These are phyloP conservation scores for Tuber borchii DNA, from an alignment of 495 filamentous ascomycete genomes.

Conservation along the genomic window DNA sequence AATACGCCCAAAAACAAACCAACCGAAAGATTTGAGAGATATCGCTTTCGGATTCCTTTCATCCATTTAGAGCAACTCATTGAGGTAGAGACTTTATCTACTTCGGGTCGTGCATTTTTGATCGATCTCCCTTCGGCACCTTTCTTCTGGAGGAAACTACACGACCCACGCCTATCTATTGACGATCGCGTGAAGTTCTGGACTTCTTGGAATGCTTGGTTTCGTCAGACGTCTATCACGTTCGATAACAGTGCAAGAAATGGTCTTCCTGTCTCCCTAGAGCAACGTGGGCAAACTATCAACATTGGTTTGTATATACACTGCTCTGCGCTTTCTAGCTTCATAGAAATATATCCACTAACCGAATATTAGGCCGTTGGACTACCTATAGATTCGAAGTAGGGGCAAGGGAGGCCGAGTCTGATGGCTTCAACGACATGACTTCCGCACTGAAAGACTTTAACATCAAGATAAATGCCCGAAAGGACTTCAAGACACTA, in stretches of 20 bases:
- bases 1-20: not conserved
- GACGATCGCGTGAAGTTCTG: conserved; percentile 49
- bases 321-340: conserved; percentile 8
- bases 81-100: conserved; percentile 28
- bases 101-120: conserved; percentile 48
- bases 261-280: conserved; percentile 50
- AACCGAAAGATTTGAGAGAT: conserved; percentile 40
- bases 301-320: conserved; percentile 59
- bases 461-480: conserved; percentile 52
- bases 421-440: conserved; percentile 45
- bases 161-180: conserved; percentile 40
- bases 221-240: conserved; percentile 64
- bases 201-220: conserved; percentile 66
- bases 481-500: not conserved
- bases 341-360: conserved; percentile 39
- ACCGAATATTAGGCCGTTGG: conserved; percentile 52
- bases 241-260: conserved; percentile 47
- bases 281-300: conserved; percentile 54
- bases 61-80: conserved; percentile 53
- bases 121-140: conserved; percentile 62
- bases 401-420: conserved; percentile 31
- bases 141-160: conserved; percentile 54
- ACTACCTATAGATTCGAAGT: conserved; percentile 59
- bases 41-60: conserved; percentile 59
- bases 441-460: conserved; percentile 60